Base-by-base conservation (phyloP, 2,329 filamentous ascomycete genomes). In the Aspergillus pseudonomiae region DNA sequence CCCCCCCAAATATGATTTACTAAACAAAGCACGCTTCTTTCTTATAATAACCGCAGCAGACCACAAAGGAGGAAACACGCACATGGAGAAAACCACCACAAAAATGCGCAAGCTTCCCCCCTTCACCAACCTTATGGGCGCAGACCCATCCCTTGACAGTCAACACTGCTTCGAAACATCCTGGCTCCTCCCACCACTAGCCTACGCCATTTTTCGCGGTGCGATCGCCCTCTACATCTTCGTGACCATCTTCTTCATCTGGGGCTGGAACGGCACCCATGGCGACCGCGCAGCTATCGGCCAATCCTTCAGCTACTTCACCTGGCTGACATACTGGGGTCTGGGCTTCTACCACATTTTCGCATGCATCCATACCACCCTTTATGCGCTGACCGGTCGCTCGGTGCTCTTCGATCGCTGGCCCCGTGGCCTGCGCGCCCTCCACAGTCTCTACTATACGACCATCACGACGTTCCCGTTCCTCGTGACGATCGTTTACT, bases 321-420 rank as follows among this genome's bases (percentile, higher is more conserved):
- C 93, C 32, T 83, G 89, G 72, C 81, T 95, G 63, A 92, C 90
- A 11, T 95, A 90, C 83, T 95, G 91, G 91, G 91, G 91, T 2
- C 79, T 94, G 41, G 88, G 86, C 28, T 94, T 94, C 80, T 96
- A 96, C 82, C 89, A 90, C 75, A 82, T 88, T 62, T 80, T 89
- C 71, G 83, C 90, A 1, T 83, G 89, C 21, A 66, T 87, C 21
- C 92, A 96, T 80, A 93, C 91, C 6, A 79, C 87, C 59, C 84
- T 83, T 55, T 95, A 94, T 79, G 84, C 85, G 14, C 77, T 80
- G 48, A 79, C 79, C 32, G 83, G 85, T 52, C 73, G 75, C 3
- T 80, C 87, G 0, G 78, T 80, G 43, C 82, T 91, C 6, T 84
- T 91, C 67, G 82, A 87, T 71, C 78, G 79, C 36, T 85, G 88